Conservation (phyloP, 2,329 filamentous ascomycete species). For the Verticillium nonalfalfae region DNA sequence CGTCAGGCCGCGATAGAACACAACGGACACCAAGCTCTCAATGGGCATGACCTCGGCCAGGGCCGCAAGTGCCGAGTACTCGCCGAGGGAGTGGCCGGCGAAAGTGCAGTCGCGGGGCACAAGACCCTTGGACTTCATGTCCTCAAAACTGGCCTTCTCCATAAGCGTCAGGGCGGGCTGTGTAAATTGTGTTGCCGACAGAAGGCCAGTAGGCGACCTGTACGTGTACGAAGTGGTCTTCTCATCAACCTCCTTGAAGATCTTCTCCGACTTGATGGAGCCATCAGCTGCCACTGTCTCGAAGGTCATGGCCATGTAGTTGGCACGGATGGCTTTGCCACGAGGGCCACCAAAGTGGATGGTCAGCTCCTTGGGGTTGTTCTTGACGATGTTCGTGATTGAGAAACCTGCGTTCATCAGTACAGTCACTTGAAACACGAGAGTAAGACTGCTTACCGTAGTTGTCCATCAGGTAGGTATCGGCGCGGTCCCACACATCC, state of each 20-base stretch:
- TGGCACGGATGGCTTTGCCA: slow-evolving; percentile 94
- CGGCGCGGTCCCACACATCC: slow-evolving; percentile 96
- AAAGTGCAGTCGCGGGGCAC: slow-evolving; percentile 96
- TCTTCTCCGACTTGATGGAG: slow-evolving; percentile 94
- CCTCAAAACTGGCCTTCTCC: slow-evolving; percentile 99
- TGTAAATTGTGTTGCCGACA: slow-evolving; percentile 97
- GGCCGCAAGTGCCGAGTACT: slow-evolving; percentile 95
- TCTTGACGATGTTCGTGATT: slow-evolving; percentile 98
- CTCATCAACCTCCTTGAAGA: slow-evolving; percentile 97
- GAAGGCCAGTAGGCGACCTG: slow-evolving; percentile 84
- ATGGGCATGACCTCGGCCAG: slow-evolving; percentile 99
- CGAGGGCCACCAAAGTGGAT: slow-evolving; percentile 96
- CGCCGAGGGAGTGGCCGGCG: slow-evolving; percentile 93
- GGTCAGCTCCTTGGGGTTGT: slow-evolving; percentile 98
- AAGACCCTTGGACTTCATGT: slow-evolving; percentile 95
- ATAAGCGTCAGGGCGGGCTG: slow-evolving; percentile 95
- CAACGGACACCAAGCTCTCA: slow-evolving; percentile 93
- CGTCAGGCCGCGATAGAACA: slow-evolving; percentile 97
- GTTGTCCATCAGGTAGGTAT: slow-evolving; percentile 97
- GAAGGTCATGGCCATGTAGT: slow-evolving; percentile 99
- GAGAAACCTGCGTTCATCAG: slow-evolving; percentile 62
- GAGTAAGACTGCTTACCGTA: slow-evolving; percentile 61
- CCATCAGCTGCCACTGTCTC: slow-evolving; percentile 94
- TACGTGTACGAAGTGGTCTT: slow-evolving; percentile 95
- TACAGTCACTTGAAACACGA: slow-evolving; percentile 1